Evolutionary conservation across 2,329 filamentous ascomycete genomes (phyloP), one percentile per base, ranked within the genome.

Genomic region (Tolypocladium ophioglossoides): DNA sequence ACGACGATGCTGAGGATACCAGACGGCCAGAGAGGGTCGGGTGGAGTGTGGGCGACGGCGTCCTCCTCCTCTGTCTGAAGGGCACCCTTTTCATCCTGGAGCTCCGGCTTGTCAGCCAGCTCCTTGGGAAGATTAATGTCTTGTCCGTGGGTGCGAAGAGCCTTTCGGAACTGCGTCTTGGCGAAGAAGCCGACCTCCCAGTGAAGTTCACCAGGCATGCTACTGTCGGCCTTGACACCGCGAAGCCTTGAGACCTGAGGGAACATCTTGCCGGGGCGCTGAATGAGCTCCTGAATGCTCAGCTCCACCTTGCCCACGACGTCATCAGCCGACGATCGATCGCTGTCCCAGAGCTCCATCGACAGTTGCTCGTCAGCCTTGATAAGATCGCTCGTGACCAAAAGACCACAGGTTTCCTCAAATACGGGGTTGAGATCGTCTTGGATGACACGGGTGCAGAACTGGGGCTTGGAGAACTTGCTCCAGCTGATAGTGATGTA

Each of bases 151-250:
- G 91, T 96, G 41, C 89, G 82, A 48, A 97, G 77, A 14, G 90
- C 89, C 58, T 85, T 83, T 53, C 92, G 82, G 72, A 96, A 91
- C 60, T 91, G 84, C 1, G 91, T 90, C 73, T 96, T 96, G 62
- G 86, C 85, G 63, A 96, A 97, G 73, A 87, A 97, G 8, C 92
- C 94, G 49, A 97, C 90, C 68, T 96, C 92, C 92, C 92, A 97
- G 66, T 95, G 85, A 40, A 99, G 78, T 65, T 96, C 86, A 32
- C 94, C 92, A 0, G 94, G 94, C 91, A 97, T 97, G 51, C 82
- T 80, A 60, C 83, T 92, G 14, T 86, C 90, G 24, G 89, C 85
- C 62, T 94, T 87, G 72, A 95, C 83, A 12, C 92, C 92, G 32
- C 82, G 77, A 1, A 97, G 80, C 62, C 86, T 91, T 0, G 91